Base-by-base conservation (phyloP, 495 filamentous ascomycete genomes). In the Aspergillus baeticus region DNA sequence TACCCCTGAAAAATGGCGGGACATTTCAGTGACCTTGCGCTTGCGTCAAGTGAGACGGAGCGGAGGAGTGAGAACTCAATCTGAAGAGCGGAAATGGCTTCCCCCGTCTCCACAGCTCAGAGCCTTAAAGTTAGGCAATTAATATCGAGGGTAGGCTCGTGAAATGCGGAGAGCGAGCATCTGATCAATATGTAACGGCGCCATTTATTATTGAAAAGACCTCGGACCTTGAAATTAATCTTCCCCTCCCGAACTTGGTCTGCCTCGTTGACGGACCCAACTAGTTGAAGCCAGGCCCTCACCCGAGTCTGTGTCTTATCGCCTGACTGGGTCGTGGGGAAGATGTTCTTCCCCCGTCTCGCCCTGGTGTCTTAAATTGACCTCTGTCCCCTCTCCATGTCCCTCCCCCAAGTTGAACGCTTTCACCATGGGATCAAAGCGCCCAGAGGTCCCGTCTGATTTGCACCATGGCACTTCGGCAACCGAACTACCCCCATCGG, bases 401-500 rank as follows among this genome's bases (percentile, higher is more conserved):
- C 42, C 1, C 46, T 41, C 38, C 15, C 15, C n/a, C 20, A 21
- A 4, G 38, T 7, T 3, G 21, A 10, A 14, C 14, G 37, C 22
- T 13, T n/a, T 44, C 45, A 57, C 6, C 10, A 57, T 57, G 54
- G 37, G 10, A 17, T 57, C 45, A 26, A 49, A 54, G 51, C 51
- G 34, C 23, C 14, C 38, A 11, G 50, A 43, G 18, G 13, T 52
- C 23, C 15, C 48, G 5, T 14, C 20, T 18, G 47, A 51, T 35
- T 29, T 18, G 20, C 57, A 54, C 36, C 14, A 51, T 45, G 44
- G 38, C 8, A 51, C 10, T 10, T n/a, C 43, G 34, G 38, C 44
- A n/a, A 49, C 55, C 15, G 43, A 63, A 10, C 39, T 65, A 7
- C 60, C 61, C 13, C 53, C 61, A 39, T 49, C 69, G 15, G 64